These are phyloP conservation scores for Lasiodiplodia hormozganensis DNA, from an alignment of 2,329 filamentous ascomycete species.

Conservation along the genomic window DNA sequence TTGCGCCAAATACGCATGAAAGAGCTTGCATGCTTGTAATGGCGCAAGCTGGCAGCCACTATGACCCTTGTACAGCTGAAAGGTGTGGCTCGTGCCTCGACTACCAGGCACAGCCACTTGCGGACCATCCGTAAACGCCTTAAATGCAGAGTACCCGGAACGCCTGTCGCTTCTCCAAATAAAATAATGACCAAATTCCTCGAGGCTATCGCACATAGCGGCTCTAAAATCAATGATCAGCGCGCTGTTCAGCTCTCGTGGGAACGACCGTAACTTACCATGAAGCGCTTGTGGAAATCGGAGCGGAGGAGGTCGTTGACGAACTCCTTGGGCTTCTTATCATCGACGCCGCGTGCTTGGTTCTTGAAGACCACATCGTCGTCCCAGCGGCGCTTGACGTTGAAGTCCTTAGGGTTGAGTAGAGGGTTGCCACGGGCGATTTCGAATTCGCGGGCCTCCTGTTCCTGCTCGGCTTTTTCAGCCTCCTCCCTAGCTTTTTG, in stretches of 20 bases:
- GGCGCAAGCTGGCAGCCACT: no score
- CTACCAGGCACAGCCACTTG: slow-evolving; percentile 28
- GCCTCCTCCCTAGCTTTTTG: slow-evolving; percentile 83
- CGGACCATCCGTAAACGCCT: slow-evolving; percentile 35
- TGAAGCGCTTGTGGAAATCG: slow-evolving; percentile 98
- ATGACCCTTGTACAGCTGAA: slow-evolving; percentile 23
- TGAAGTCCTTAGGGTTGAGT: slow-evolving; percentile 86
- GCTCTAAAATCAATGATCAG: slow-evolving; percentile 34
- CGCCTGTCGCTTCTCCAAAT: slow-evolving; percentile 12
- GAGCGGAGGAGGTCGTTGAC: slow-evolving; percentile 94
- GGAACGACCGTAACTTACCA: slow-evolving; percentile 60
- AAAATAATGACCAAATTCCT: neutral
- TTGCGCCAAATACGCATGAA: no score
- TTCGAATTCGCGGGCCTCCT: slow-evolving; percentile 83
- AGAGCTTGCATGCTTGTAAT: neutral
- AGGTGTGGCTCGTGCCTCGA: slow-evolving; percentile 7
- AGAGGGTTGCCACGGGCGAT: slow-evolving; percentile 93
- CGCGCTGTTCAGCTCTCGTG: neutral
- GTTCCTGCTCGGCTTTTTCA: slow-evolving; percentile 78
- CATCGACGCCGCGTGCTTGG: slow-evolving; percentile 92
- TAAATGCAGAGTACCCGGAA: slow-evolving; percentile 33
- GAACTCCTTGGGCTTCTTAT: slow-evolving; percentile 92
- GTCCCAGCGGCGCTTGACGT: slow-evolving; percentile 90
- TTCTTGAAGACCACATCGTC: slow-evolving; percentile 99
- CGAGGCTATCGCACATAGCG: slow-evolving; percentile 47